Evolutionary conservation across 345 rosid genomes (phyloP), one percentile per base, ranked within the genome.

Genomic region (Raphanus raphanistrum): DNA sequence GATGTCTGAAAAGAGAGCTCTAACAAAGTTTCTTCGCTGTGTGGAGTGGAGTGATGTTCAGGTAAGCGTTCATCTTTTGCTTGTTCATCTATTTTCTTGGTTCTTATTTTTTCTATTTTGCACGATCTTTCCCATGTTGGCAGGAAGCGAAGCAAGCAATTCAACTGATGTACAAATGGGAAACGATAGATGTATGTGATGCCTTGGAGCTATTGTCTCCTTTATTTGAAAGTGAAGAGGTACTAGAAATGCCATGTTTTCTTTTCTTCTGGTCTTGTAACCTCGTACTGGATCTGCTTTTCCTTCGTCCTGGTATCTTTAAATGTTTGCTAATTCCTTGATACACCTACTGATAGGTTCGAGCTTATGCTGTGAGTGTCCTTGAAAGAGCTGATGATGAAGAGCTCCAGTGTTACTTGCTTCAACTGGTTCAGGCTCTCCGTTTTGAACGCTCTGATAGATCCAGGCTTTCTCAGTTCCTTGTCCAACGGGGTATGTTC

Each of bases 21-120:
- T 95, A 57, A 90, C 99, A 74, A 95, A 95, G 86, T 91, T 92
- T 84, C 91, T 92, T 17, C 90, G 92, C 31, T 89, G 96, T 82
- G 98, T 95, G 80, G 99, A 95, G 76, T 92, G 98, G 98, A 90
- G 98, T 86, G 99, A 95, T 82, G 85, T 92, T 81, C 98, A 92
- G 94, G 99, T 92, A 61, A 60, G 84, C 68, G 75, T 50, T 76
- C 48, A 67, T 48, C 70, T 70, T 66, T 41, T 32, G 31, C 38
- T 57, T 57, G 68, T 15, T 11, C 15, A 25, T 74, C 38, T 33
- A 33, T 33, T 55, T 43, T 57, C 45, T 63, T 58, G 68, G 75
- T 43, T 63, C 54, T 57, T 63, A 21, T 27, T n/a, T 25, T 48
- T 60, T 41, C 29, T 61, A 80, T 64, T 57, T 41, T 55, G 63